phyloP scores from a whole-genome alignment of 2,329 filamentous ascomycete genomes.

The Arthrocladium fulminans region DNA sequence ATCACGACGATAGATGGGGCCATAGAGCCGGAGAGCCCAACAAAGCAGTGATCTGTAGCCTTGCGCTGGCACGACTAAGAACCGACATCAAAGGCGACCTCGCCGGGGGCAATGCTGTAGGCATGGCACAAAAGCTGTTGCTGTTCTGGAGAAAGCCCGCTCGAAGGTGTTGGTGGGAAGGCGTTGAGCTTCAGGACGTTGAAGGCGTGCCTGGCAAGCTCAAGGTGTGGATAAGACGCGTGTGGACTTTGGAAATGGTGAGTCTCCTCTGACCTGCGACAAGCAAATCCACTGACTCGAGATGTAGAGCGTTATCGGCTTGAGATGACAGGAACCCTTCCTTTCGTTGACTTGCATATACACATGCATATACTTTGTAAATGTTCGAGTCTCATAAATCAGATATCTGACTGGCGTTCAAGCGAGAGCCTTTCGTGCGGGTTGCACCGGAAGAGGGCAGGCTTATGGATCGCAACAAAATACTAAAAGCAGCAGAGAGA shows the following conservation, averaged over 20 bases:
- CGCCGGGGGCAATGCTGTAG: slow-evolving; percentile 67
- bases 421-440: slow-evolving; percentile 1
- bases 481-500: neutral
- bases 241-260: slow-evolving; percentile 97
- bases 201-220: slow-evolving; percentile 84
- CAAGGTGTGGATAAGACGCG: slow-evolving; percentile 95
- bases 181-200: slow-evolving; percentile 79
- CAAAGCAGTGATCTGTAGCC: slow-evolving; percentile 95
- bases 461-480: neutral
- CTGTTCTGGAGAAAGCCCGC: slow-evolving; percentile 98
- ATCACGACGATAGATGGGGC: slow-evolving; percentile 90
- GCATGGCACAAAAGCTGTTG: slow-evolving; percentile 96
- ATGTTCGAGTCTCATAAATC: neutral
- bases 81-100: slow-evolving; percentile 78
- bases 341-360: neutral
- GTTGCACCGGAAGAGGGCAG: neutral
- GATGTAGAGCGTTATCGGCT: slow-evolving; percentile 67
- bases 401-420: slow-evolving; percentile 5
- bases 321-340: slow-evolving; percentile 47
- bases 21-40: slow-evolving; percentile 95
- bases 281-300: slow-evolving; percentile 10
- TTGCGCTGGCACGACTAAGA: slow-evolving; percentile 82
- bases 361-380: neutral
- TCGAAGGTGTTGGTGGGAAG: slow-evolving; percentile 97
- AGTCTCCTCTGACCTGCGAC: slow-evolving; percentile 21